Conservation (phyloP, 2,329 filamentous ascomycete genomes). For the Pyrenochaeta sp. region DNA sequence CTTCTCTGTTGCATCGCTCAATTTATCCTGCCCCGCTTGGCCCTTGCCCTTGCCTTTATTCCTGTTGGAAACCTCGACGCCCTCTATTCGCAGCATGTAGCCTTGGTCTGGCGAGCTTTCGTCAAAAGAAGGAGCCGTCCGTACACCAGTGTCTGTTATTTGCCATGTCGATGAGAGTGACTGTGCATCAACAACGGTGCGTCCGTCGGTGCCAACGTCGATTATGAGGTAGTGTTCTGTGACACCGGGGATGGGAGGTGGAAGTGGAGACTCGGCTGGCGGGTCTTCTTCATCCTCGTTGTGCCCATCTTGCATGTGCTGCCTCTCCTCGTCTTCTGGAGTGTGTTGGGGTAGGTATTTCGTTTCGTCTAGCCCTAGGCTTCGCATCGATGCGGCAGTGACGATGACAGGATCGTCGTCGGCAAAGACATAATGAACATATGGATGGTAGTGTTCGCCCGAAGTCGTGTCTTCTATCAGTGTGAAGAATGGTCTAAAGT, state of each 20-base stretch:
- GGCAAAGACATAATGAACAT: slow-evolving; percentile 89
- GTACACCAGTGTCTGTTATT: slow-evolving; percentile 63
- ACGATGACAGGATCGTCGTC: slow-evolving; percentile 87
- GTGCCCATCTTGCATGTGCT: slow-evolving; percentile 21
- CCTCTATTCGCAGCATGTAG: slow-evolving; percentile 71
- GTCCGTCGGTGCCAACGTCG: slow-evolving; percentile 58
- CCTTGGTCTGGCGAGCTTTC: slow-evolving; percentile 54
- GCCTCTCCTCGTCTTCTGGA: slow-evolving; percentile 28
- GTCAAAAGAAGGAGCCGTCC: slow-evolving; percentile 70
- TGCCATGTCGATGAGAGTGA: slow-evolving; percentile 81
- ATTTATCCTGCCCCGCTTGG: slow-evolving; percentile 34
- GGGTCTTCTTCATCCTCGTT: slow-evolving; percentile 35
- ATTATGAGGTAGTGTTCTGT: slow-evolving; percentile 66
- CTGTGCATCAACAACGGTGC: slow-evolving; percentile 71
- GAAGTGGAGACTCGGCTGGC: slow-evolving; percentile 52
- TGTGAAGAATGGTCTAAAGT: slow-evolving; percentile 85
- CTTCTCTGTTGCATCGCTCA: slow-evolving; percentile 41
- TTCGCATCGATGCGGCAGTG: slow-evolving; percentile 69
- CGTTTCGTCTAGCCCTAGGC: slow-evolving; percentile 58
- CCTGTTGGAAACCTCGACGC: slow-evolving; percentile 51
- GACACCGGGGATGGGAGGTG: slow-evolving; percentile 56
- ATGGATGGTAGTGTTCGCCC: slow-evolving; percentile 80
- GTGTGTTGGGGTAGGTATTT: slow-evolving; percentile 45
- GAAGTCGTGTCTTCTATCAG: slow-evolving; percentile 80
- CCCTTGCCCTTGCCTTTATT: slow-evolving; percentile 43